These are phyloP conservation scores for Mytilinidion resinicola DNA, from an alignment of 495 filamentous ascomycete genomes.

Conservation along the genomic window DNA sequence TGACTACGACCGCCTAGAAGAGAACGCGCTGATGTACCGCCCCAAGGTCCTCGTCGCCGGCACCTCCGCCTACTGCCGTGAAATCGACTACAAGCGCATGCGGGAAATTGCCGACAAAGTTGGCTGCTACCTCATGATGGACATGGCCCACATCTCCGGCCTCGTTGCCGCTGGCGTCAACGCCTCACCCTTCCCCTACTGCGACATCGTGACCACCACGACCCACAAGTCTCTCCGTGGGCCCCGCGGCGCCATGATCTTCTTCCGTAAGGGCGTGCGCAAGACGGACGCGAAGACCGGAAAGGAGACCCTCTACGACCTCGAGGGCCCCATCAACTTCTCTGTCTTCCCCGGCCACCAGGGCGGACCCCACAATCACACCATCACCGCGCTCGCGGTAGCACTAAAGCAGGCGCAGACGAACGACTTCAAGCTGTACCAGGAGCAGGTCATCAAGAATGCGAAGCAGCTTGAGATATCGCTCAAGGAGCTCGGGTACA, in stretches of 20 bases:
- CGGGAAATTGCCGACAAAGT: constrained; percentile 79
- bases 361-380: constrained; percentile 97
- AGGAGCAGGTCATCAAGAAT: constrained; percentile 79
- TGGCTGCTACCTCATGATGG: constrained; percentile 85
- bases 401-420: constrained; percentile 89
- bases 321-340: constrained; percentile 88
- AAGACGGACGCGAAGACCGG: constrained; percentile 79
- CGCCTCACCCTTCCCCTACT: constrained; percentile 78
- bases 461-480: constrained; percentile 75
- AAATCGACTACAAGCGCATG: constrained; percentile 88
- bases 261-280: constrained; percentile 88
- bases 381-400: constrained; percentile 90
- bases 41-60: constrained; percentile 95
- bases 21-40: constrained; percentile 77
- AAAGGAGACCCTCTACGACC: constrained; percentile 75
- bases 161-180: constrained; percentile 87
- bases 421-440: constrained; percentile 82
- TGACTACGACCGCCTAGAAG: constrained; percentile 85
- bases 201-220: constrained; percentile 96
- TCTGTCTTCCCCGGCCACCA: constrained; percentile 99
- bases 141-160: constrained; percentile 98
- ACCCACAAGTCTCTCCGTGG: constrained; percentile 95
- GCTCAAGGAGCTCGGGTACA: constrained; percentile 77
- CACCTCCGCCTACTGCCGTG: constrained; percentile 87
- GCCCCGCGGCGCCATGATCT: constrained; percentile 94